Percentiles rank a stretch among this genome's conserved stretches.
phyloP scores from a whole-genome alignment of 192 early-diverging fungal species.

The Podochytrium sp. region DNA sequence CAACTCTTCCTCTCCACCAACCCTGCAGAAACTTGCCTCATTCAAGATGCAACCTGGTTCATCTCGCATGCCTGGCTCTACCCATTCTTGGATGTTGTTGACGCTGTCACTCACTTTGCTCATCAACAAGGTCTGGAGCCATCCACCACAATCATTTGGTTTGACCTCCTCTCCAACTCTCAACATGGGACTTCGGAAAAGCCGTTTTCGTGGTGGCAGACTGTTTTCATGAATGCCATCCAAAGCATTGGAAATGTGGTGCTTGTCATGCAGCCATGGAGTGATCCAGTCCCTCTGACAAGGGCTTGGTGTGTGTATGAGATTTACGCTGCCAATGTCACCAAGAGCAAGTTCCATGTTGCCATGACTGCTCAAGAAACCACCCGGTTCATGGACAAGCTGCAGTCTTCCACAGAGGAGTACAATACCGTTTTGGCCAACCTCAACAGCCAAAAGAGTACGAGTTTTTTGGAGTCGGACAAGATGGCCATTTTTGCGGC shows the following conservation, averaged over 20 bases:
- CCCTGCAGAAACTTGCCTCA: not conserved
- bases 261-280: conserved; percentile 36
- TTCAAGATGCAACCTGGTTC: conserved; percentile 32
- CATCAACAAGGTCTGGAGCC: not conserved
- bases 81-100: conserved; percentile 35
- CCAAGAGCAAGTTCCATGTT: conserved; percentile 17
- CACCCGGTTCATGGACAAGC: not conserved
- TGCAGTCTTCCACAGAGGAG: not conserved
- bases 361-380: conserved; percentile 1
- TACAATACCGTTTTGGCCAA: conserved; percentile 1
- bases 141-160: conserved; percentile 32
- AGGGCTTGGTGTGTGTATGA: conserved; percentile 43
- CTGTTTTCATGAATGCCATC: conserved; percentile 41
- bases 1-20: not conserved
- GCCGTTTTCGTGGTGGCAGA: conserved; percentile 41
- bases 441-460: not conserved
- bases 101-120: conserved; percentile 28
- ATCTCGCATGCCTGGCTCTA: conserved; percentile 39
- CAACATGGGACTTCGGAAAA: conserved; percentile 27
- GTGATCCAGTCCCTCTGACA: conserved; percentile 33
- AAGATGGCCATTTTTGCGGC: conserved; percentile 3
- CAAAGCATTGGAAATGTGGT: conserved; percentile 30
- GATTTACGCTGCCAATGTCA: conserved; percentile 23
- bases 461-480: not conserved
- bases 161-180: conserved; percentile 42